A percentile compares a stretch with the other conserved stretches of the same genome.
Conservation (phyloP, 495 filamentous ascomycete species). For the Poronia punctata region DNA sequence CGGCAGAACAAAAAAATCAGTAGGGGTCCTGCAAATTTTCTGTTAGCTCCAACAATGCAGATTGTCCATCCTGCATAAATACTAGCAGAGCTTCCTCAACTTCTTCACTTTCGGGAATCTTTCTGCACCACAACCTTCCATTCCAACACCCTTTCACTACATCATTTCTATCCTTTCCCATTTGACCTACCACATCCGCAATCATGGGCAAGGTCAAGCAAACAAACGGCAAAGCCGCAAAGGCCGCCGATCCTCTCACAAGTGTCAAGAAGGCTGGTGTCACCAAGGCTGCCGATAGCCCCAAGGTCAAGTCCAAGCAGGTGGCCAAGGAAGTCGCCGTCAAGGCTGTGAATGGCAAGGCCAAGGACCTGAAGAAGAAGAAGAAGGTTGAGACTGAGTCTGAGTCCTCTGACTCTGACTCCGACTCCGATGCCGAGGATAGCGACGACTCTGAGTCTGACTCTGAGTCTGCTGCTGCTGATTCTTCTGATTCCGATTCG, state of each 20-base stretch:
- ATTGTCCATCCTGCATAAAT: conserved; percentile 11
- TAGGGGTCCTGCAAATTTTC: conserved; percentile 17
- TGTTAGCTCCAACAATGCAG: conserved; percentile 15
- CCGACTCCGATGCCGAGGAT: conserved; percentile 27
- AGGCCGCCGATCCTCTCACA: conserved; percentile 29
- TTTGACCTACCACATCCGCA: conserved; percentile 6
- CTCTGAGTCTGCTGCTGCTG: conserved; percentile 27
- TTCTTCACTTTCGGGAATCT: conserved; percentile 6
- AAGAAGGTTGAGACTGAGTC: conserved; percentile 45
- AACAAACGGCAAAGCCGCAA: conserved; percentile 37
- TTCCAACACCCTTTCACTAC: conserved; percentile 1
- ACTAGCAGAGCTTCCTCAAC: conserved; percentile 17
- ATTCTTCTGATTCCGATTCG: conserved; percentile 23
- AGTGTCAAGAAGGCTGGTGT: conserved; percentile 31
- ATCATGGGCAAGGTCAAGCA: conserved; percentile 55
- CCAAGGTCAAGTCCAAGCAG: conserved; percentile 49
- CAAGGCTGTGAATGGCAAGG: conserved; percentile 35
- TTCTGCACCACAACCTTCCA: conserved; percentile 4
- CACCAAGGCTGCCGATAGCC: conserved; percentile 36
- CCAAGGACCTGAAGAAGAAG: conserved; percentile 40
- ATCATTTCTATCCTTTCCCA: conserved; percentile 15
- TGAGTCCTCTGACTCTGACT: conserved; percentile 30
- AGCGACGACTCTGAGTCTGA: conserved; percentile 21
- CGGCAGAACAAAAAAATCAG: conserved; percentile 22
- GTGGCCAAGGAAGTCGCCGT: conserved; percentile 38